Base-by-base conservation (phyloP, 2,329 filamentous ascomycete species). In the Talaromyces albobiverticillius region DNA sequence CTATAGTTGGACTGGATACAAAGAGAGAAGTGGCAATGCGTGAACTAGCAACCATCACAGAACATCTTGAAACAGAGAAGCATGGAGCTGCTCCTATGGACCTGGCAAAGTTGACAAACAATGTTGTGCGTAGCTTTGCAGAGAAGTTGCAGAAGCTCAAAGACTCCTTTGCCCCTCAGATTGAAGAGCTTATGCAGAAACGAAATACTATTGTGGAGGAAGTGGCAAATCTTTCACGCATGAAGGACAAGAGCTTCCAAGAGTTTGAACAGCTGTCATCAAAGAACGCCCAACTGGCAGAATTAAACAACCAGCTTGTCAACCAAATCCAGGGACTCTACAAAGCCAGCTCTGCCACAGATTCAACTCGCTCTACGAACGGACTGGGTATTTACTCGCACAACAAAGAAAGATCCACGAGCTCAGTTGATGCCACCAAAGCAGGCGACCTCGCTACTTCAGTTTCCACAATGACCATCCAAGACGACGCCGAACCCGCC, bases 11-110 rank as follows among this genome's bases (percentile, higher is more conserved):
- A 16, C 79, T 97, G 49, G 93, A 97, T 68, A 93, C 92, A 0
- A 90, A 96, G 72, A 90, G 91, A 48, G 93, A 97, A 72, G 92
- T 97, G 70, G 93, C 96, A 74, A 89, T 97, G 64, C 87, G 89
- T 38, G 91, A 97, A 70, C 79, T 97, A 16, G 90, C 95, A 66
- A 87, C 93, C 34, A 82, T 96, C 64, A 92, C 90, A 3, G 90
- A 92, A 43, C 93, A 94, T 67, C 85, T 96, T 18, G 88, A 93
- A 67, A 84, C 84, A 50, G 91, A 90, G 52, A 96, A 96, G 74
- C 86, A 90, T 59, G 88, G 83, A 45, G 89, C 88, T 65, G 84
- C 87, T 51, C 86, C 90, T 5, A 78, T 97, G 56, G 90, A 97
- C 64, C 79, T 93, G 26, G 83, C 84, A 14, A 87, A 90, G 58